Evolutionary conservation across 176 grass and related monocot species (phyloP).

Genomic region (Oryza meridionalis): DNA sequence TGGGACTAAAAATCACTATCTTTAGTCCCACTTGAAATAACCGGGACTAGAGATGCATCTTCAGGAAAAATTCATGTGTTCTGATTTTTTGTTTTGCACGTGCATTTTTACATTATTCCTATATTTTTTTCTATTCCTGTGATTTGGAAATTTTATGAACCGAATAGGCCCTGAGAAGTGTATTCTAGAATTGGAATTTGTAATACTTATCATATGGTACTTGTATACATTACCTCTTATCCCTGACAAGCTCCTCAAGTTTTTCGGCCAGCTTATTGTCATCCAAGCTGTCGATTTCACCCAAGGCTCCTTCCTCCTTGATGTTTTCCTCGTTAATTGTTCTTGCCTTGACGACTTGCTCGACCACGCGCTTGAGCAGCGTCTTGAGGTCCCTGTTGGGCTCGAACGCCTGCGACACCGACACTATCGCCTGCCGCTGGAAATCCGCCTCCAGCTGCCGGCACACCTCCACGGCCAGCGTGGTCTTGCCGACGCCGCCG

Average conservation of each 20-base stretch:
- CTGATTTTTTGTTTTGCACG: no score
- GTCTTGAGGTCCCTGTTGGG: not conserved
- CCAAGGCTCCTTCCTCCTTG: not conserved
- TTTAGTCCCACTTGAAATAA: no score
- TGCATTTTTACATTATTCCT: no score
- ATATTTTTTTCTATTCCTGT: no score
- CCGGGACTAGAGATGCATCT: no score
- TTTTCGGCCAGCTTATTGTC: not conserved
- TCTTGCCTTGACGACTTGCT: not conserved
- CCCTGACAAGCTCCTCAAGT: not conserved
- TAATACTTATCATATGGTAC: no score
- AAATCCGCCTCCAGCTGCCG: not conserved
- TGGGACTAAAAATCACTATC: no score
- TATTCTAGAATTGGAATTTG: not conserved
- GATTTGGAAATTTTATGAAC: no score
- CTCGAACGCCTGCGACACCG: not conserved
- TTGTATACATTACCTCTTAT: not conserved
- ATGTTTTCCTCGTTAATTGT: not conserved
- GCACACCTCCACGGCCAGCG: slow-evolving; percentile 4
- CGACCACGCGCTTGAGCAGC: not conserved
- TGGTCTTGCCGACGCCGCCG: slow-evolving; percentile 1
- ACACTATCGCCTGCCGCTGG: not conserved
- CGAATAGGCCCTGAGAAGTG: no score
- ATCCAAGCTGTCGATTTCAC: not conserved
- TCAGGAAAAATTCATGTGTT: no score